phyloP scores from a whole-genome alignment of 768 basidiomycete species.

The Termitomyces sp. region DNA sequence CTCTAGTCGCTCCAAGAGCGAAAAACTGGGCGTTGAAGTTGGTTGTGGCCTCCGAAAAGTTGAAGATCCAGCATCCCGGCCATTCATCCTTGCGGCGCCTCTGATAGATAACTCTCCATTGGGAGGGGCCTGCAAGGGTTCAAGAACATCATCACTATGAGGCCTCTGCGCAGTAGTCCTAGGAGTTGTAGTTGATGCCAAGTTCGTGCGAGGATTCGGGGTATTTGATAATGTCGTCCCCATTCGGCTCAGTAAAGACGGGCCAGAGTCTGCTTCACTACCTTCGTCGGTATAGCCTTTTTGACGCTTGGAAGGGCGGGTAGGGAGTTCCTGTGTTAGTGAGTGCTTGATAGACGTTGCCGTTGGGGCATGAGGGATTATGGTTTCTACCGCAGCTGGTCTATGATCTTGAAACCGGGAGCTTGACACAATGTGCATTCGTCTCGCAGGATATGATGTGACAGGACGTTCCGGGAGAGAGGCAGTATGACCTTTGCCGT shows the following conservation, averaged over 20 bases:
- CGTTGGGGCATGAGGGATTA: background rate
- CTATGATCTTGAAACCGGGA: conserved; percentile 6
- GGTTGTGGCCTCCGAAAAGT: conserved; percentile 2
- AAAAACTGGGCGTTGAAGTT: conserved; percentile 19
- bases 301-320: conserved; percentile 33
- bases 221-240: conserved; percentile 15
- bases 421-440: conserved; percentile 14
- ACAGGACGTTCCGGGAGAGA: conserved; percentile 10
- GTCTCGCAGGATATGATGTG: conserved; percentile 10
- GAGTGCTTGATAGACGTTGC: conserved; percentile 15
- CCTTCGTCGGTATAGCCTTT: conserved; percentile 21
- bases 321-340: conserved; percentile 24
- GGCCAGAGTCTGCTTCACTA: conserved; percentile 20
- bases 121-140: conserved; percentile 25
- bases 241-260: conserved; percentile 45
- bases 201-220: conserved; percentile 4
- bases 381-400: background rate
- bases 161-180: conserved; percentile 6
- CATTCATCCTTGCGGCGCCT: conserved; percentile 39
- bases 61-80: conserved; percentile 6
- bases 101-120: conserved; percentile 50
- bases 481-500: conserved; percentile 3
- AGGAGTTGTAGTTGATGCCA: background rate
- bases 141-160: background rate
- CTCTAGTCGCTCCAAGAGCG: conserved; percentile 35